Base-by-base conservation (phyloP, 108 stramenopile species). In the Cyclotella atomus region DNA sequence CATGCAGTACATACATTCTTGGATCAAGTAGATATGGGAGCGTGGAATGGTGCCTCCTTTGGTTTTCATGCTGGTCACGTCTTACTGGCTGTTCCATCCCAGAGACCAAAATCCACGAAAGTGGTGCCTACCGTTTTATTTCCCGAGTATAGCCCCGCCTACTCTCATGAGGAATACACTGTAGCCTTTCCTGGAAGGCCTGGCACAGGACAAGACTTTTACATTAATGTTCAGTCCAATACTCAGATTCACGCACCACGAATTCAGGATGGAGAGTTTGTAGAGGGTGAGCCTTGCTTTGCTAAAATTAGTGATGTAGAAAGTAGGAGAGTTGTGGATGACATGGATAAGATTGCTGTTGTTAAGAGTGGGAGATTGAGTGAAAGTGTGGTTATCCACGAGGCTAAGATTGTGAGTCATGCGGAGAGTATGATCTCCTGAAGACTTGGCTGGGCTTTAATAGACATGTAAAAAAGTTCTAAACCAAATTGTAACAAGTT, bases 261-360 rank as follows among this genome's bases (percentile, higher is more conserved):
- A 29, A 49, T 62, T 20, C 15, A 35, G 21, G 73, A 65, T 41
- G 55, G 32, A 23, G 82, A 88, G 41, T 88, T 93, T 47, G 76
- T 87, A 15, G 95, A 97, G 77, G 94, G 94, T 20, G 97, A 97
- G 80, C 89, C 93, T 5, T 95, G 94, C 81, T 97, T 97, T 85
- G 97, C 81, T 0, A 82, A 66, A 47, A 79, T 91, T 8, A 43
- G 84, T 23, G 73, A 77, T 29, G 86, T 19, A 30, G 38, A 28
- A 21, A 56, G 88, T 24, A 70, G 90, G 23, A 45, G 49, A 20
- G 78, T 85, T 15, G 55, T 92, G 14, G 74, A 84, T 32, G 43
- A 74, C 28, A 88, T 88, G 76, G 53, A 73, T 35, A 56, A 24
- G 24, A 33, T 65, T 43, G n/a, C 62, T 10, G 50, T 64, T n/a